Base-by-base conservation (phyloP, 2,329 filamentous ascomycete species). In the Neoarthrinium moseri region DNA sequence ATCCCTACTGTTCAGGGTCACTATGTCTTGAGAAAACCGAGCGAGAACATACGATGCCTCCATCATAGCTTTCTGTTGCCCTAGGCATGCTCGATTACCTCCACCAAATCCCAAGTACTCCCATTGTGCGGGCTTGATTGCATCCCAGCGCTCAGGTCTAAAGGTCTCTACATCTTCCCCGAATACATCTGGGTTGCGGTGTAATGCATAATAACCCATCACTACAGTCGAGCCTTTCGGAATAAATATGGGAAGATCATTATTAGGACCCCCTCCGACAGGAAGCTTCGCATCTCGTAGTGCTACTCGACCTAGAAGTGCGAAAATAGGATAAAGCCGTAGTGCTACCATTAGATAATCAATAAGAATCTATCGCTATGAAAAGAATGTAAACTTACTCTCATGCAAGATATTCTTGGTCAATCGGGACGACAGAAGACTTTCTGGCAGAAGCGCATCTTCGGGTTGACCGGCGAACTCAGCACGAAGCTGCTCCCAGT, bases 131-230 rank as follows among this genome's bases (percentile, higher is more conserved):
- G 50, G 47, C 38, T 48, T 45, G 35, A 50, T 47, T 4, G 27
- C n/a, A 24, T 47, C 33, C 51, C 47, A 49, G n/a, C 48, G 46
- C 33, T 53, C 48, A 4, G 48, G 49, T 18, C 45, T 15, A 24
- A 53, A 53, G 2, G 22, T 26, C 20, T 53, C 51, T 17, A 49
- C 46, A 13, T 51, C 49, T 4, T 47, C 32, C 2, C 51, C 51
- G 36, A 49, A 53, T 2, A 51, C 49, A 2, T 43, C 20, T 8
- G 48, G 34, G 35, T 51, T 23, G 20, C 51, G 48, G 24, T 53
- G 46, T 10, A 51, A 41, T 6, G 43, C 43, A 26, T 51, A 47
- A 15, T 47, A 47, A 11, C 24, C 18, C 48, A 49, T 47, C 2
- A 45, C 35, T 5, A 51, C 41, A 20, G 23, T 39, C 8, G 46